Conservation (phyloP, 2,329 filamentous ascomycete species). For the Xylariaceae sp. region DNA sequence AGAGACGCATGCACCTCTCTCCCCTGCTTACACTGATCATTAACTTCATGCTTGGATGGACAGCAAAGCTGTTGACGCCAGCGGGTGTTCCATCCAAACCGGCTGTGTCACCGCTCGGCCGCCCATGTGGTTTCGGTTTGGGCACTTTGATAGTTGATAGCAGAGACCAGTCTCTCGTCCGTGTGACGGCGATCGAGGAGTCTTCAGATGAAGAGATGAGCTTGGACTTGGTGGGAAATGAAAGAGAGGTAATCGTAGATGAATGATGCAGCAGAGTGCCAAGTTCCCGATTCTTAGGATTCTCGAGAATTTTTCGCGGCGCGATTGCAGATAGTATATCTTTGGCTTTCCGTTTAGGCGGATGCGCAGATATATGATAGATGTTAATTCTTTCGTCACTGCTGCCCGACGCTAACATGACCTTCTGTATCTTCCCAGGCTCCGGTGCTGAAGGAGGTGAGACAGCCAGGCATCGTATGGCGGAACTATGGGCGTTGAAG, state of each 20-base stretch:
- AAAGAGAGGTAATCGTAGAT: conserved; percentile 72
- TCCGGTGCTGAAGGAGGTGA: conserved; percentile 66
- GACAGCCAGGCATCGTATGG: conserved; percentile 83
- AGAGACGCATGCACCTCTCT: conserved; percentile 86
- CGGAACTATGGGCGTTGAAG: conserved; percentile 87
- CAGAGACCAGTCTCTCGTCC: conserved; percentile 84
- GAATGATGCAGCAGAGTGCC: conserved; percentile 84
- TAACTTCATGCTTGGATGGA: conserved; percentile 93
- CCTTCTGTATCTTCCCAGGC: conserved; percentile 66
- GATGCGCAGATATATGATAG: conserved; percentile 76
- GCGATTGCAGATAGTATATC: conserved; percentile 63
- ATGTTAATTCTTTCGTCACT: conserved; percentile 95
- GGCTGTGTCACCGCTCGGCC: conserved; percentile 87
- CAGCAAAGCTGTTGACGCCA: conserved; percentile 92
- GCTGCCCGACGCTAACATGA: conserved; percentile 84
- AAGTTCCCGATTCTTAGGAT: conserved; percentile 80
- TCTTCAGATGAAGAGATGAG: conserved; percentile 86
- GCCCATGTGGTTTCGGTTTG: conserved; percentile 70
- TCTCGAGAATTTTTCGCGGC: conserved; percentile 73
- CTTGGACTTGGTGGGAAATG: conserved; percentile 82
- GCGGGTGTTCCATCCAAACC: conserved; percentile 73
- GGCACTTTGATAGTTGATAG: conserved; percentile 87
- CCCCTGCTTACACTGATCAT: conserved; percentile 91
- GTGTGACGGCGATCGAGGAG: conserved; percentile 81
- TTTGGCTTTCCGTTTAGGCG: conserved; percentile 52